Evolutionary conservation across 352 stramenopile genomes (phyloP).

Genomic region (Globisporangium viniferum): DNA sequence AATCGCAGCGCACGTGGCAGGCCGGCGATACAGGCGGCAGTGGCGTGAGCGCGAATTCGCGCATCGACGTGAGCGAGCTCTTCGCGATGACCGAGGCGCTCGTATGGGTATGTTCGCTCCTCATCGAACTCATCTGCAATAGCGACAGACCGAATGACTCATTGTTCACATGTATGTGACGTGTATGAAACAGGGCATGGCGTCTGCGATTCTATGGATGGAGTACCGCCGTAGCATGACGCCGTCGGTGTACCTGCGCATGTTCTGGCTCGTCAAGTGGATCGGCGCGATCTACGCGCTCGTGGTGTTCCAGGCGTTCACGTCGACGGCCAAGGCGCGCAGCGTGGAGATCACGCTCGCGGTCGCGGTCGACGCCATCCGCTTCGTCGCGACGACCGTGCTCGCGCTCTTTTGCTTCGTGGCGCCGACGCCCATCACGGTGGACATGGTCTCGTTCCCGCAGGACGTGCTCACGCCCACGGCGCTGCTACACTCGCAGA

Average conservation of each 20-base stretch:
- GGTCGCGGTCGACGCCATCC: conserved; percentile 29
- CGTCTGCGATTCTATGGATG: conserved; percentile 66
- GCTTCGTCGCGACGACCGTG: conserved; percentile 39
- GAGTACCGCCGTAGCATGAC: conserved; percentile 62
- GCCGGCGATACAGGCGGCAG: not conserved
- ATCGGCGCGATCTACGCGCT: conserved; percentile 42
- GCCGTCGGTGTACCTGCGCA: conserved; percentile 49
- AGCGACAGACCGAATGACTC: not conserved
- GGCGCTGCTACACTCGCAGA: conserved; percentile 48
- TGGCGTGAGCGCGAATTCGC: conserved; percentile 23
- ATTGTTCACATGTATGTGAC: not conserved
- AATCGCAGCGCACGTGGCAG: conserved; percentile 30
- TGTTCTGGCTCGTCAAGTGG: conserved; percentile 66
- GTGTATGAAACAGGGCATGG: conserved; percentile 28
- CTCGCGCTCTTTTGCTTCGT: conserved; percentile 54
- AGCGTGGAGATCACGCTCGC: conserved; percentile 10
- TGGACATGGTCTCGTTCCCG: conserved; percentile 45
- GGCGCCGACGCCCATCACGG: conserved; percentile 42
- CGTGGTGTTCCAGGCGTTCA: conserved; percentile 31
- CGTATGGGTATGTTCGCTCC: conserved; percentile 41
- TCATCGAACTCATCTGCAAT: not conserved
- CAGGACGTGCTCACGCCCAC: conserved; percentile 50
- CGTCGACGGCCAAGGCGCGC: not conserved
- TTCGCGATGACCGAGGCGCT: conserved; percentile 54
- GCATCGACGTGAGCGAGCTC: conserved; percentile 30